Percentiles rank a stretch among this genome's conserved stretches.
phyloP scores from a whole-genome alignment of 2,329 filamentous ascomycete species.

The Chrysosporium keratinophilum region DNA sequence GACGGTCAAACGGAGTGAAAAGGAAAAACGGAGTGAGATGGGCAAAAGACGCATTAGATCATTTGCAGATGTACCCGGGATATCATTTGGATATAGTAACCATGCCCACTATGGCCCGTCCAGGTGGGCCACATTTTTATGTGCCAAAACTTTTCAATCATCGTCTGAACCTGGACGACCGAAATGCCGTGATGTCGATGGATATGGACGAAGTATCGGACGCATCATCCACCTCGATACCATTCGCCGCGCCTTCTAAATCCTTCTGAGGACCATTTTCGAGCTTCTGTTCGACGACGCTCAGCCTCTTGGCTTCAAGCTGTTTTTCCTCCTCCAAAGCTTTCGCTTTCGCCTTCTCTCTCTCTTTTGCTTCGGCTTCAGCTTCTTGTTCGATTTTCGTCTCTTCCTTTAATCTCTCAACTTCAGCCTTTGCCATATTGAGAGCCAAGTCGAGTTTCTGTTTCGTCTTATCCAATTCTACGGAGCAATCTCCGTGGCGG shows the following conservation, averaged over 20 bases:
- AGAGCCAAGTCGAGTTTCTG: slow-evolving; percentile 54
- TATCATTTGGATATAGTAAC: slow-evolving; percentile 1
- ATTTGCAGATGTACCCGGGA: background rate
- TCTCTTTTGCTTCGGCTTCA: slow-evolving; percentile 10
- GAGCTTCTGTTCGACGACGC: background rate
- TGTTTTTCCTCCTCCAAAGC: slow-evolving; percentile 10
- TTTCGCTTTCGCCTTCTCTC: slow-evolving; percentile 6
- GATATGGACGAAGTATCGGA: slow-evolving; percentile 28
- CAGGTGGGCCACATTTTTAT: background rate
- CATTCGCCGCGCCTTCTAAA: slow-evolving; percentile 15
- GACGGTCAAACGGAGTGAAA: background rate
- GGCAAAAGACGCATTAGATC: background rate
- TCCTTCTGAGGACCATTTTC: slow-evolving; percentile 12
- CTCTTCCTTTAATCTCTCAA: slow-evolving; percentile 46
- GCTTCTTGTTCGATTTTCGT: slow-evolving; percentile 27
- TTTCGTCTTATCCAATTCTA: slow-evolving; percentile 62
- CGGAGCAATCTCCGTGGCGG: slow-evolving; percentile 74
- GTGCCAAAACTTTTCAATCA: slow-evolving; percentile 3
- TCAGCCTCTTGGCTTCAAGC: background rate
- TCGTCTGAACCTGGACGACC: slow-evolving; percentile 21
- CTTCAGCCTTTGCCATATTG: slow-evolving; percentile 50
- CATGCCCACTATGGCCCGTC: background rate
- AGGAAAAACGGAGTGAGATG: background rate
- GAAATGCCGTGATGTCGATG: slow-evolving; percentile 29
- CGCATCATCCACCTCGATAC: slow-evolving; percentile 31